These are phyloP conservation scores for Zea mays DNA, from an alignment of 176 grass and related monocot genomes.

Conservation along the genomic window Zm-B73-REFERENCE-NAM-5.0 NC_050096.1:205011501-205012000, in stretches of 20 bases:
- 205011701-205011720: slow-evolving; percentile 80
- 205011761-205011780: slow-evolving; percentile 74
- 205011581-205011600: slow-evolving; percentile 52
- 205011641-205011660: slow-evolving; percentile 82
- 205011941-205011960: slow-evolving; percentile 92
- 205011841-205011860: slow-evolving; percentile 78
- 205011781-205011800: slow-evolving; percentile 88
- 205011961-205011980: slow-evolving; percentile 90
- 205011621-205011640: slow-evolving; percentile 90
- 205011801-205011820: slow-evolving; percentile 97
- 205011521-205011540: slow-evolving; percentile 65
- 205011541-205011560: slow-evolving; percentile 74
- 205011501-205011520: slow-evolving; percentile 79
- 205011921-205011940: slow-evolving; percentile 92
- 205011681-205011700: slow-evolving; percentile 75
- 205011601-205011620: slow-evolving; percentile 63
- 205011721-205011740: slow-evolving; percentile 65
- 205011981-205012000: slow-evolving; percentile 80
- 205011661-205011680: slow-evolving; percentile 96
- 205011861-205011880: slow-evolving; percentile 71
- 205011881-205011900: slow-evolving; percentile 61
- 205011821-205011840: slow-evolving; percentile 85
- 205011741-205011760: slow-evolving; percentile 77
- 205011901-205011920: slow-evolving; percentile 56
- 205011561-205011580: slow-evolving; percentile 75